A percentile compares a stretch with the other conserved stretches of the same genome.
Conservation (phyloP, 2,329 filamentous ascomycete genomes). For the Alternaria ethzedia region DNA sequence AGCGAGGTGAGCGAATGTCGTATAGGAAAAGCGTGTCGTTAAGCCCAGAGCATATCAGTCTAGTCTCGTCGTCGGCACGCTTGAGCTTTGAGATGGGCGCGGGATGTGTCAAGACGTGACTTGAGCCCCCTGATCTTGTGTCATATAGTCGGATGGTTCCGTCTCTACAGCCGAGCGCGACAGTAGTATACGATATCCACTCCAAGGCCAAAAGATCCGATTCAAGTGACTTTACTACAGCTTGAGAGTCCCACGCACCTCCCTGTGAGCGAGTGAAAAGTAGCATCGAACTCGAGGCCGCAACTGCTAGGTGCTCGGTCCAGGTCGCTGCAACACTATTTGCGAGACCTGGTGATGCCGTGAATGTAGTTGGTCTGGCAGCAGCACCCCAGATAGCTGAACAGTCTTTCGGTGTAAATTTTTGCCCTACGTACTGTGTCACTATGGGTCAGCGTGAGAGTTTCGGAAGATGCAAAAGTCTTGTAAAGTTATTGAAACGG, state of each 20-base stretch:
- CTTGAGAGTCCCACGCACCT: constrained; percentile 29
- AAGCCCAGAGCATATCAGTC: constrained; percentile 37
- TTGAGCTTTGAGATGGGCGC: constrained; percentile 30
- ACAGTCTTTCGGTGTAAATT: constrained; percentile 34
- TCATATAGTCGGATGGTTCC: constrained; percentile 45
- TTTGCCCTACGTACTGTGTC: constrained; percentile 29
- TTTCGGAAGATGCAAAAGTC: not conserved
- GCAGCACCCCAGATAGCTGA: constrained; percentile 37
- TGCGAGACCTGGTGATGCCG: constrained; percentile 7
- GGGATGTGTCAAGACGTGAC: constrained; percentile 35
- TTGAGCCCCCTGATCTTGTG: constrained; percentile 30
- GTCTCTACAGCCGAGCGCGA: constrained; percentile 43
- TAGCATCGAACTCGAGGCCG: constrained; percentile 33
- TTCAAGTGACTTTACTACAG: constrained; percentile 5
- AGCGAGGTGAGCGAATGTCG: constrained; percentile 36
- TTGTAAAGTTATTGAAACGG: not conserved
- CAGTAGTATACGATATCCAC: constrained; percentile 41
- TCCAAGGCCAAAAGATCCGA: constrained; percentile 42
- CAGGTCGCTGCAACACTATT: constrained; percentile 26
- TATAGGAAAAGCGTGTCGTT: constrained; percentile 38
- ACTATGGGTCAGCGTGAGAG: not conserved
- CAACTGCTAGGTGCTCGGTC: constrained; percentile 42
- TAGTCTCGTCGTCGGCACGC: constrained; percentile 33
- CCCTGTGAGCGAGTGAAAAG: constrained; percentile 28
- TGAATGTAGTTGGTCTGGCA: constrained; percentile 27